Conservation (phyloP, 305 asterid genomes). For the Fraxinus sp. region DNA sequence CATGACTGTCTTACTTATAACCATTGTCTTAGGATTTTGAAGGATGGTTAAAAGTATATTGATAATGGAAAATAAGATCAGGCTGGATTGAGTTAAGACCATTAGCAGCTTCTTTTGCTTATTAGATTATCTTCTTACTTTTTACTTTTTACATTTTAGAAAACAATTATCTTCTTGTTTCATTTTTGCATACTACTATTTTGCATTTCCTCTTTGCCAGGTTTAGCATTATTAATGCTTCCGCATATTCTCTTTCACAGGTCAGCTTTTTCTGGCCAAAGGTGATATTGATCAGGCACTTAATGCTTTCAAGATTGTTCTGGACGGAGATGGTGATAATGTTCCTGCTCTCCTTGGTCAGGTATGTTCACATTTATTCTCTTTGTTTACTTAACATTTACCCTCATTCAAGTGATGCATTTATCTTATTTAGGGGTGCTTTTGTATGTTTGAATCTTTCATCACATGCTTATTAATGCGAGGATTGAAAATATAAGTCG, state of each 20-base stretch:
- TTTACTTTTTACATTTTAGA: no score
- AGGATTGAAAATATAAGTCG: not conserved
- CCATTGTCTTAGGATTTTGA: no score
- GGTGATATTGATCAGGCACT: slow-evolving; percentile 91
- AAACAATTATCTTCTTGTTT: no score
- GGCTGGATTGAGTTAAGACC: no score
- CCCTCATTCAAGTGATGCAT: not conserved
- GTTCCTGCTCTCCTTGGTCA: slow-evolving; percentile 98
- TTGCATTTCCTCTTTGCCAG: no score
- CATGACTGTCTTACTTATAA: no score
- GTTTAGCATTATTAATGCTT: slow-evolving; percentile 16
- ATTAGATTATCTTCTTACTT: no score
- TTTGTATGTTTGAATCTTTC: slow-evolving; percentile 5
- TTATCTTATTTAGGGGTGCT: not conserved
- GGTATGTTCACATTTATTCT: slow-evolving; percentile 43
- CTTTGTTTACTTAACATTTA: slow-evolving; percentile 1
- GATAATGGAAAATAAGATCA: no score
- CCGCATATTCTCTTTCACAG: slow-evolving; percentile 43
- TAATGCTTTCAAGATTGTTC: slow-evolving; percentile 83
- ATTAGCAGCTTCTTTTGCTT: no score
- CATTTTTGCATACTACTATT: no score
- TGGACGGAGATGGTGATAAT: slow-evolving; percentile 84
- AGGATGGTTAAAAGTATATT: no score
- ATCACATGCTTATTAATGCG: not conserved
- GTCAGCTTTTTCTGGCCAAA: slow-evolving; percentile 93